These are phyloP conservation scores for Mycena albidolilacea DNA, from an alignment of 768 basidiomycete species.

Conservation along the genomic window DNA sequence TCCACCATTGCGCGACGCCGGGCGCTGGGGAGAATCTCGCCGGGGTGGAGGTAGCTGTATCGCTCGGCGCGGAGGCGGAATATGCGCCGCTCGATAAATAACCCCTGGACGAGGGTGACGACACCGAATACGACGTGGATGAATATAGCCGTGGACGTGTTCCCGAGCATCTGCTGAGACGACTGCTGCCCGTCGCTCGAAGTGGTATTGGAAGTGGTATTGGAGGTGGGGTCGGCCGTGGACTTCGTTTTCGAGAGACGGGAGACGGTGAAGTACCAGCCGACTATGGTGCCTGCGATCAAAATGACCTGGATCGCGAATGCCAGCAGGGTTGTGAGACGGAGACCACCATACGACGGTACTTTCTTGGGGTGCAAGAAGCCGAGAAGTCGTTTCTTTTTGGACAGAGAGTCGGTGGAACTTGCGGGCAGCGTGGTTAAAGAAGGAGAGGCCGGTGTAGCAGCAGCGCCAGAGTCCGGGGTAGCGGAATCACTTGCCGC, in stretches of 20 bases:
- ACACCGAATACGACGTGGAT: slow-evolving; percentile 76
- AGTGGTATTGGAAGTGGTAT: background rate
- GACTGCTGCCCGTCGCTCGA: slow-evolving; percentile 17
- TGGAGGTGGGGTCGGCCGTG: background rate
- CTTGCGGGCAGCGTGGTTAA: slow-evolving; percentile 30
- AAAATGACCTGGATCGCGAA: slow-evolving; percentile 58
- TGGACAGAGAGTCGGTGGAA: slow-evolving; percentile 45
- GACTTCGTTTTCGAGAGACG: background rate
- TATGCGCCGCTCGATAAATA: slow-evolving; percentile 76
- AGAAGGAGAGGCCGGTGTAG: slow-evolving; percentile 32
- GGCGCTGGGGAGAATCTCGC: slow-evolving; percentile 64
- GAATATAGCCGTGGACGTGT: slow-evolving; percentile 61
- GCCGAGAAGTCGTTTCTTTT: slow-evolving; percentile 52
- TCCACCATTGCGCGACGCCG: slow-evolving; percentile 45
- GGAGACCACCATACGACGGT: slow-evolving; percentile 60
- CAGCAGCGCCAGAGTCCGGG: slow-evolving; percentile 40
- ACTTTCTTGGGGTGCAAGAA: slow-evolving; percentile 59
- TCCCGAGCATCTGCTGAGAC: slow-evolving; percentile 37
- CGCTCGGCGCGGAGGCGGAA: slow-evolving; percentile 79
- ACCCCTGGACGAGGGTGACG: slow-evolving; percentile 63
- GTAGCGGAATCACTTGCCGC: slow-evolving; percentile 34
- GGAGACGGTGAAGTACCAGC: slow-evolving; percentile 65
- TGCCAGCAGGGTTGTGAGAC: slow-evolving; percentile 58
- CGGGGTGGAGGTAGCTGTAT: slow-evolving; percentile 71
- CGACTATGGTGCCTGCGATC: slow-evolving; percentile 65